Percentiles rank a stretch among this genome's conserved stretches.
Conservation (phyloP, 108 stramenopile species). For the Fragilaria radians region DNA sequence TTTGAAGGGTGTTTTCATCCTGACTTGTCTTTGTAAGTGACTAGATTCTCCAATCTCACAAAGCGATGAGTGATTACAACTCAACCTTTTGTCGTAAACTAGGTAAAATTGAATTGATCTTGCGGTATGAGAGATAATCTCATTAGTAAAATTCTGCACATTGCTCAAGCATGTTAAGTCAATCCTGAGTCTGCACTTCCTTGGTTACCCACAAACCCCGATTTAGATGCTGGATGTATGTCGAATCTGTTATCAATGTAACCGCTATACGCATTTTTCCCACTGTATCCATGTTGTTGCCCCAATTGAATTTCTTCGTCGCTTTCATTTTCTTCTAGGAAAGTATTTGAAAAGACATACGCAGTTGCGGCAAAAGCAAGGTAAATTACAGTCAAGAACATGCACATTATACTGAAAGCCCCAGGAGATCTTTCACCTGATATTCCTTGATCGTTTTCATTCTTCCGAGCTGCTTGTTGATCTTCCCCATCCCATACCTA, state of each 20-base stretch:
- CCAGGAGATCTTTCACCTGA: constrained; percentile 39
- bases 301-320: constrained; percentile 19
- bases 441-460: background rate
- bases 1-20: too few species aligned
- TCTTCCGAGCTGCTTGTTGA: constrained; percentile 13
- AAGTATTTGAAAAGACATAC: constrained; percentile 35
- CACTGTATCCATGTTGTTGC: background rate
- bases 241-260: background rate
- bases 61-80: too few species aligned
- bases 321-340: constrained; percentile 62
- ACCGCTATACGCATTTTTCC: background rate
- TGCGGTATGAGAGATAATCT: too few species aligned
- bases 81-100: too few species aligned
- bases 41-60: too few species aligned
- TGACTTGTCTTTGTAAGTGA: too few species aligned
- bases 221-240: background rate
- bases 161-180: background rate
- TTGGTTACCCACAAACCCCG: background rate
- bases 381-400: constrained; percentile 79
- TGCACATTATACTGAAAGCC: constrained; percentile 74
- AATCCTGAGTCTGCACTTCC: background rate
- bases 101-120: too few species aligned
- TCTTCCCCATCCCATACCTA: constrained; percentile 42
- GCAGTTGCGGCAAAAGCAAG: constrained; percentile 59
- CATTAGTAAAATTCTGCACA: too few species aligned